phyloP scores from a whole-genome alignment of 768 basidiomycete species.

The Pulveroboletus sp. region DNA sequence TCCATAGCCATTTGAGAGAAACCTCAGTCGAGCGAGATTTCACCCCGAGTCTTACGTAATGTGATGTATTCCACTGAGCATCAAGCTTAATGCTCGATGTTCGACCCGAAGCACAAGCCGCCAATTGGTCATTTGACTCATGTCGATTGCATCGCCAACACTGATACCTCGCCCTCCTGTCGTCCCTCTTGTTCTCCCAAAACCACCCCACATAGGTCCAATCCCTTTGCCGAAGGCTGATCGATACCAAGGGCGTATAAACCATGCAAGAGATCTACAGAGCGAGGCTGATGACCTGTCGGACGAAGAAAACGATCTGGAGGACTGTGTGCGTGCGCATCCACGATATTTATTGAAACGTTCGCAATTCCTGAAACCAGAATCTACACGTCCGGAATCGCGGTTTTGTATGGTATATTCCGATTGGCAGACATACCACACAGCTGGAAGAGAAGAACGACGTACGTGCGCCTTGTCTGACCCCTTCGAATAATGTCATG shows the following conservation, averaged over 20 bases:
- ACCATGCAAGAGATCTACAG: constrained; percentile 61
- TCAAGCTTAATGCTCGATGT: no score
- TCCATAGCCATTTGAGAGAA: background rate
- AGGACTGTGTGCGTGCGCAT: constrained; percentile 54
- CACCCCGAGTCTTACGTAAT: no score
- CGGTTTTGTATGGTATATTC: constrained; percentile 64
- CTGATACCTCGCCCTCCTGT: constrained; percentile 59
- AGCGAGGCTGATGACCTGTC: constrained; percentile 81
- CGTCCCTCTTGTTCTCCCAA: constrained; percentile 66
- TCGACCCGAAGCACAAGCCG: no score
- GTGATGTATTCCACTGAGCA: no score
- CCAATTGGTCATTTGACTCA: no score
- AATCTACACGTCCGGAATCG: constrained; percentile 58
- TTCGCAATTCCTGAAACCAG: constrained; percentile 33
- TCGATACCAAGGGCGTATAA: constrained; percentile 53
- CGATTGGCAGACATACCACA: constrained; percentile 69
- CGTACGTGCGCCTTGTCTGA: constrained; percentile 37
- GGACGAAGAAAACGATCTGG: constrained; percentile 80
- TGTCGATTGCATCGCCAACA: constrained; percentile 64
- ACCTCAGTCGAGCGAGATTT: no score
- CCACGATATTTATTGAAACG: background rate
- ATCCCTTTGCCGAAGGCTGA: constrained; percentile 48
- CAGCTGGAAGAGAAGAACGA: constrained; percentile 84
- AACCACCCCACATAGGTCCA: constrained; percentile 62
- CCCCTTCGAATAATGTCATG: background rate